Percentiles rank a stretch among this genome's conserved stretches.
Evolutionary conservation across 129 eudicot species (phyloP).

Genomic region (Mikania micrantha): DNA sequence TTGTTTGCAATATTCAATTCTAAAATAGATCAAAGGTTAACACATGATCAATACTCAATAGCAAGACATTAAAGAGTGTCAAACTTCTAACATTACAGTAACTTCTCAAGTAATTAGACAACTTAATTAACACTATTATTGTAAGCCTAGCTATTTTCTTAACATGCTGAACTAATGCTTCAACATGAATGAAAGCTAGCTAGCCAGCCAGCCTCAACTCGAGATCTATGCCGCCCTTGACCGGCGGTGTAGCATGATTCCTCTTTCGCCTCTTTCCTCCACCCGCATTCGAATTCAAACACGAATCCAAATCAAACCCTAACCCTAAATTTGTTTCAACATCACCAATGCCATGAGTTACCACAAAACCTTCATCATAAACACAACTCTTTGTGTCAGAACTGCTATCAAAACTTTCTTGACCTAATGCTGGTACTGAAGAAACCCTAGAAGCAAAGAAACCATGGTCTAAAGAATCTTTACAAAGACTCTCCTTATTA

Average conservation of each 20-base stretch:
- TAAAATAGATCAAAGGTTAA: conserved; percentile 20
- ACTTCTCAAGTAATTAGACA: conserved; percentile 1
- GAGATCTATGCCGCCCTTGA: conserved; percentile 39
- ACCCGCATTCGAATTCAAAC: conserved; percentile 7
- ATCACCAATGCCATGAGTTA: conserved; percentile 15
- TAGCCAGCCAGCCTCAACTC: conserved; percentile 59
- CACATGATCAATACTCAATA: conserved; percentile 11
- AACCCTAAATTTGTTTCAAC: conserved; percentile 38
- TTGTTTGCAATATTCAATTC: conserved; percentile 5
- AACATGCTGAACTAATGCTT: conserved; percentile 16
- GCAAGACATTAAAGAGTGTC: neutral
- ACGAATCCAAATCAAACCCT: conserved; percentile 25
- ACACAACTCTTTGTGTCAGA: conserved; percentile 23
- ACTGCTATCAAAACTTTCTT: conserved; percentile 23
- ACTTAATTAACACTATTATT: conserved; percentile 11
- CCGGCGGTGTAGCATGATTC: conserved; percentile 2
- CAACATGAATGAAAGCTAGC: conserved; percentile 22
- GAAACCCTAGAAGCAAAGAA: conserved; percentile 24
- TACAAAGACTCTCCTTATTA: conserved; percentile 2
- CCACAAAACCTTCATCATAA: conserved; percentile 18
- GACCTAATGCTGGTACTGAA: no score
- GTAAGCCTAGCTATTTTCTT: conserved; percentile 10
- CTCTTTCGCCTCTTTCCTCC: conserved; percentile 44
- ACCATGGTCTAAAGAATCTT: conserved; percentile 12
- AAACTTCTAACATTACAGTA: conserved; percentile 6